These are phyloP conservation scores for Phyllosticta paracitricarpa DNA, from an alignment of 2,329 filamentous ascomycete species.

Conservation along the genomic window DNA sequence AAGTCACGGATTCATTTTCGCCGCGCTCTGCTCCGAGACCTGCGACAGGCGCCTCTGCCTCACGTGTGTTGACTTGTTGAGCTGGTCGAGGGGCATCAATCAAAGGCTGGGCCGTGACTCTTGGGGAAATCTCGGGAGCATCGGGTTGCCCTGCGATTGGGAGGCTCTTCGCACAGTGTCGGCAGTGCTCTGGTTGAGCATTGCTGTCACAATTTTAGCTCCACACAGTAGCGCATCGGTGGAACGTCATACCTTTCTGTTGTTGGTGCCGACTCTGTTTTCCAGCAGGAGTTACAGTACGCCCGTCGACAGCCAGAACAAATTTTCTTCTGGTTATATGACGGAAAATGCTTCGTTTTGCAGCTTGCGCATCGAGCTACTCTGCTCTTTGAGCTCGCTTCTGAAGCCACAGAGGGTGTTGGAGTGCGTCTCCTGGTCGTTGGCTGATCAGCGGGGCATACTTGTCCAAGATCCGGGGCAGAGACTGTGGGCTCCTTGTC, in stretches of 20 bases:
- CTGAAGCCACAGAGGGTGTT: conserved; percentile 2
- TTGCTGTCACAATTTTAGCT: neutral
- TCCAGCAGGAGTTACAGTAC: neutral
- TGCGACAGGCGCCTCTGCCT: no score
- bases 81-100: no score
- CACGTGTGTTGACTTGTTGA: no score
- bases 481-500: no score
- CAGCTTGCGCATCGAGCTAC: conserved; percentile 1
- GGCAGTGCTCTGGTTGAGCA: neutral
- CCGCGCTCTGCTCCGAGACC: no score
- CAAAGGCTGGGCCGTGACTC: no score
- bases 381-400: neutral
- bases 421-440: neutral
- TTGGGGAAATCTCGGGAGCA: neutral
- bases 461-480: no score
- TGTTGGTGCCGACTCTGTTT: neutral
- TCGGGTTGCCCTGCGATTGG: neutral
- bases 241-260: neutral
- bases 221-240: neutral
- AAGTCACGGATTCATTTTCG: no score
- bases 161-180: neutral
- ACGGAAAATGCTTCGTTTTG: conserved; percentile 1
- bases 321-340: neutral
- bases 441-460: neutral
- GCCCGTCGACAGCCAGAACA: neutral